A percentile compares a stretch with the other conserved stretches of the same genome.
Conservation (phyloP, 805 yeast genomes). For the Kuraishia borneana region DNA sequence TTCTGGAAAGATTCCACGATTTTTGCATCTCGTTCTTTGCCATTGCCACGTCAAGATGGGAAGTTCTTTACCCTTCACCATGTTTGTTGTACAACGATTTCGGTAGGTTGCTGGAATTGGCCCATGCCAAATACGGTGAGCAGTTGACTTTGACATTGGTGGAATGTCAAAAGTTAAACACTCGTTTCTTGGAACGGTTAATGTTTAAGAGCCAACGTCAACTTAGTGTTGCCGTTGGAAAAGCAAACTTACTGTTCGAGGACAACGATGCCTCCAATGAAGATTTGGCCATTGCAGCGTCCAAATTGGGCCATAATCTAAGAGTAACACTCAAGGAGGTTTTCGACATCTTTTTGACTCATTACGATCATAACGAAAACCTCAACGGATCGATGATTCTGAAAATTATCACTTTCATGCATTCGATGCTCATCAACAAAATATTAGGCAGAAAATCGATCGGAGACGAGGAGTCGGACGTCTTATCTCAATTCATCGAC, state of each 20-base stretch:
- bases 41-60: no score
- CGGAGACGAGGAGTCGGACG: slow-evolving; percentile 20
- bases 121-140: slow-evolving; percentile 5
- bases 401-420: slow-evolving; percentile 8
- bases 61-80: slow-evolving; percentile 10
- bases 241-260: slow-evolving; percentile 8
- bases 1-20: no score
- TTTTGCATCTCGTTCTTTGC: no score
- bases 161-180: neutral
- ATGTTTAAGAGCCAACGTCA: neutral
- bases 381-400: slow-evolving; percentile 9
- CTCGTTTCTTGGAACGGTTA: neutral
- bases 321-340: slow-evolving; percentile 7
- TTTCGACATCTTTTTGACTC: slow-evolving; percentile 7
- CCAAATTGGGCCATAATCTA: slow-evolving; percentile 4
- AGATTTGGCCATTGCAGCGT: slow-evolving; percentile 4
- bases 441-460: slow-evolving; percentile 14
- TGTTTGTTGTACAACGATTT: slow-evolving; percentile 21
- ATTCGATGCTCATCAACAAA: slow-evolving; percentile 9
- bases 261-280: slow-evolving; percentile 7
- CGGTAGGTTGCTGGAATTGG: slow-evolving; percentile 12
- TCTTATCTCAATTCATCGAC: slow-evolving; percentile 9
- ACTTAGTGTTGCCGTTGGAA: neutral
- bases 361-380: slow-evolving; percentile 10
- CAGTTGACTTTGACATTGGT: neutral